phyloP scores from a whole-genome alignment of 192 early-diverging fungal species.

The Backusella morwellensis region DNA sequence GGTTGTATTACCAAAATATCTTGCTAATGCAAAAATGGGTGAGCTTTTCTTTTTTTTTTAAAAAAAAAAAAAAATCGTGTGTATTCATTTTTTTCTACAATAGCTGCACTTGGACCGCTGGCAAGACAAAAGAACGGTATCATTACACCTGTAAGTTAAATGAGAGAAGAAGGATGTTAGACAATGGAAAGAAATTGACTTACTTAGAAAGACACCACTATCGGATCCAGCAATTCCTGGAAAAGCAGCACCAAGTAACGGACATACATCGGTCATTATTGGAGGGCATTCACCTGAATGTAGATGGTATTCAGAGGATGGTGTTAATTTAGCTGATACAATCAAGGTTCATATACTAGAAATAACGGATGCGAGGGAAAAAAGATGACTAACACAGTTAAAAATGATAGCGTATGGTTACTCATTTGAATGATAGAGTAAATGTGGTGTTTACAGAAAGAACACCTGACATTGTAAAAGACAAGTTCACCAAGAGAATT shows the following conservation, averaged over 20 bases:
- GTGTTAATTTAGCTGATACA: slow-evolving; percentile 20
- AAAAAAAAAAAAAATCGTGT: background rate
- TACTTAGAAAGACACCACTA: slow-evolving; percentile 9
- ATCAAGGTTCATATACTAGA: slow-evolving; percentile 21
- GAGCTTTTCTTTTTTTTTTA: background rate
- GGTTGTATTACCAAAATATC: slow-evolving; percentile 30
- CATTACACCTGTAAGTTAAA: slow-evolving; percentile 11
- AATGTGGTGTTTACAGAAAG: slow-evolving; percentile 35
- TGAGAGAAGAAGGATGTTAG: background rate
- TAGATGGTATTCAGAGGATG: slow-evolving; percentile 37
- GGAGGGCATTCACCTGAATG: slow-evolving; percentile 27
- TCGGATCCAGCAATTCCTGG: background rate
- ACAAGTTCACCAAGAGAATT: slow-evolving; percentile 8
- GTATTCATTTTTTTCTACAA: background rate
- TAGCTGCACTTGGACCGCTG: slow-evolving; percentile 23
- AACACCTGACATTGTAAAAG: slow-evolving; percentile 24
- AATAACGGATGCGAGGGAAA: background rate
- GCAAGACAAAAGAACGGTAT: slow-evolving; percentile 33
- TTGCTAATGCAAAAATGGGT: slow-evolving; percentile 33
- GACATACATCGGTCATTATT: slow-evolving; percentile 12
- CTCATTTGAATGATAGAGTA: slow-evolving; percentile 13
- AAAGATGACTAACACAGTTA: background rate
- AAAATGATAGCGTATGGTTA: slow-evolving; percentile 23
- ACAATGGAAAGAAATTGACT: background rate
- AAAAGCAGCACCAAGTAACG: background rate